phyloP scores from a whole-genome alignment of 106 monocot genomes.

The Acanthochlamys bracteata region DNA sequence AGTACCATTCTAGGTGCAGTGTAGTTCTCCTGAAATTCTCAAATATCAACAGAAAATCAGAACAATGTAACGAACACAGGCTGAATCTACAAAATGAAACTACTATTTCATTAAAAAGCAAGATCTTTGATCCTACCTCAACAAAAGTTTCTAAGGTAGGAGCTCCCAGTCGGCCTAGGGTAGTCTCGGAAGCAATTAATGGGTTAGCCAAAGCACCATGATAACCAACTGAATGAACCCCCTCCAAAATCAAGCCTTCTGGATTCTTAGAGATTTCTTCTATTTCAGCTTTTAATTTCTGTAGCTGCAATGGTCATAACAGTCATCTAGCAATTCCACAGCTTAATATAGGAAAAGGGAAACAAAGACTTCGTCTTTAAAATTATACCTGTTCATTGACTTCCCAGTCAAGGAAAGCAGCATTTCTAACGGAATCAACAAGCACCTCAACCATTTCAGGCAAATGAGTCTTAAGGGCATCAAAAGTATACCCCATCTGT shows the following conservation, averaged over 20 bases:
- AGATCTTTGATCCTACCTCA: slow-evolving; percentile 32
- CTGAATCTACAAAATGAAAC: not conserved
- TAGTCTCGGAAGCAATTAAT: slow-evolving; percentile 55
- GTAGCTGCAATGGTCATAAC: slow-evolving; percentile 29
- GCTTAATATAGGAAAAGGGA: not conserved
- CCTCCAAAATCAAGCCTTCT: slow-evolving; percentile 62
- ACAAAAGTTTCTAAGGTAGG: slow-evolving; percentile 55
- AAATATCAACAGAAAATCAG: not conserved
- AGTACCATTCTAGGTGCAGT: slow-evolving; percentile 68
- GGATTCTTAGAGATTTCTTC: slow-evolving; percentile 54
- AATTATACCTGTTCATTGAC: slow-evolving; percentile 73
- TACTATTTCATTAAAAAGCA: not conserved
- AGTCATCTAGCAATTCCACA: not conserved
- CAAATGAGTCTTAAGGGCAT: slow-evolving; percentile 63
- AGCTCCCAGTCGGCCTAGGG: slow-evolving; percentile 39
- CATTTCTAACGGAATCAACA: slow-evolving; percentile 66
- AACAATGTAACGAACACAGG: not conserved
- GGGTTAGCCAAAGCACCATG: slow-evolving; percentile 71
- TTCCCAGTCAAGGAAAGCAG: slow-evolving; percentile 79
- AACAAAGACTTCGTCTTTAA: not conserved
- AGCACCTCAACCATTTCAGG: slow-evolving; percentile 88
- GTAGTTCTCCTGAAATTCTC: slow-evolving; percentile 49
- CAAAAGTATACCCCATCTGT: slow-evolving; percentile 76
- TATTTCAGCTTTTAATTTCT: slow-evolving; percentile 54
- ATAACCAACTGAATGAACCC: slow-evolving; percentile 67